Percentiles rank a stretch among this genome's conserved stretches.
Evolutionary conservation across 2,329 filamentous ascomycete species (phyloP).

Genomic region (Alternaria tenuissima): DNA sequence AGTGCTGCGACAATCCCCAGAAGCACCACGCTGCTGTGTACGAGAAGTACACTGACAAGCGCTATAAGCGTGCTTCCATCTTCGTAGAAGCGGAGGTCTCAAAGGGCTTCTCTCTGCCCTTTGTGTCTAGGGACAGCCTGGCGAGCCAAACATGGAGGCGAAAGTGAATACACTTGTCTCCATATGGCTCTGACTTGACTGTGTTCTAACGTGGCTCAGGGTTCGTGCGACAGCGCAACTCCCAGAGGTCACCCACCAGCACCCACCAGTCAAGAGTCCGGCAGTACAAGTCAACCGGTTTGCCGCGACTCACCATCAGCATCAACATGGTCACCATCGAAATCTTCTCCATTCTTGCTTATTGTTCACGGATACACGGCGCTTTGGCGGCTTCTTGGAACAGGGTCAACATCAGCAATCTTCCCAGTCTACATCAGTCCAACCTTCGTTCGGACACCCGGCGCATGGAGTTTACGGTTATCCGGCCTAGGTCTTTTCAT

Average conservation of each 20-base stretch:
- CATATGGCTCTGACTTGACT: conserved; percentile 24
- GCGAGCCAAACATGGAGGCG: conserved; percentile 48
- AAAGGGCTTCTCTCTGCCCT: conserved; percentile 64
- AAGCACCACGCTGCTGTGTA: conserved; percentile 87
- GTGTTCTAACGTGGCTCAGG: conserved; percentile 40
- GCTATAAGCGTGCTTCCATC: conserved; percentile 83
- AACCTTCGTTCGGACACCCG: conserved; percentile 31
- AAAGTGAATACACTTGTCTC: conserved; percentile 47
- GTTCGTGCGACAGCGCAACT: conserved; percentile 31
- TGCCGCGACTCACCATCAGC: conserved; percentile 23
- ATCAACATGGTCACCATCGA: conserved; percentile 35
- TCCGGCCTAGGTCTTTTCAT: conserved; percentile 25
- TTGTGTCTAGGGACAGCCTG: conserved; percentile 46
- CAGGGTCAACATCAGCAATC: conserved; percentile 32
- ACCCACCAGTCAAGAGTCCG: conserved; percentile 19
- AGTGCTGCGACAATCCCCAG: conserved; percentile 83
- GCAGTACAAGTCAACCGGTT: conserved; percentile 15
- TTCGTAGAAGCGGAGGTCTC: conserved; percentile 80
- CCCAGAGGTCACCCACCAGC: conserved; percentile 23
- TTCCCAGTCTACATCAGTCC: conserved; percentile 23
- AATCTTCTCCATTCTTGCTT: conserved; percentile 51
- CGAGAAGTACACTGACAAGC: conserved; percentile 89
- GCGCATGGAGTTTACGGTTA: conserved; percentile 38
- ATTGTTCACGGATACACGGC: conserved; percentile 47
- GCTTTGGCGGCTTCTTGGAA: conserved; percentile 41